Evolutionary conservation across 345 rosid species (phyloP).

Genomic region (Eutrema japonicum): DNA sequence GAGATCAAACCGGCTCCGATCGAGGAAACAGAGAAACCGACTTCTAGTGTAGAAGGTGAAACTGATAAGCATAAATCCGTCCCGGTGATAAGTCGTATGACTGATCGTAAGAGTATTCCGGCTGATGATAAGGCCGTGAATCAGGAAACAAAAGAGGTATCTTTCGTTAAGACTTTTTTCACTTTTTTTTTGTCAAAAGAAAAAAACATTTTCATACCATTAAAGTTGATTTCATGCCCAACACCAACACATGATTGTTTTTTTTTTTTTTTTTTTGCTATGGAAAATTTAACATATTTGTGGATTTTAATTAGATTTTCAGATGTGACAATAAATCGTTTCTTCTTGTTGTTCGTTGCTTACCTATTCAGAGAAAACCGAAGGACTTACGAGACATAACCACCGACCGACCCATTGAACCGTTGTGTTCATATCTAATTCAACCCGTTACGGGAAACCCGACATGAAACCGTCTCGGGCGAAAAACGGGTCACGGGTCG

Average conservation of each 20-base stretch:
- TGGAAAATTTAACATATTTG: background rate
- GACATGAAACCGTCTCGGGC: conserved; percentile 39
- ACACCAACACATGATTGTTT: background rate
- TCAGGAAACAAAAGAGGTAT: conserved; percentile 36
- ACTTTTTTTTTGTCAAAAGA: background rate
- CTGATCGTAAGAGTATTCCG: conserved; percentile 37
- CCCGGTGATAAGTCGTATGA: conserved; percentile 34
- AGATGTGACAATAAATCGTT: background rate
- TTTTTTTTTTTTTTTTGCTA: background rate
- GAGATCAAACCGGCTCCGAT: conserved; percentile 53
- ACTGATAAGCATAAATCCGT: conserved; percentile 30
- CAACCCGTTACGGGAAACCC: conserved; percentile 34
- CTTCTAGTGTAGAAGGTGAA: background rate
- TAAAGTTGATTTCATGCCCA: background rate
- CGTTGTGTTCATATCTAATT: conserved; percentile 28
- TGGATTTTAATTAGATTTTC: background rate
- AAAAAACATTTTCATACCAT: background rate
- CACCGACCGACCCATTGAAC: conserved; percentile 38
- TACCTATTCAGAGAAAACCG: conserved; percentile 40
- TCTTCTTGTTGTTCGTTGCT: background rate
- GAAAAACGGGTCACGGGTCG: conserved; percentile 42
- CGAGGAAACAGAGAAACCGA: conserved; percentile 36
- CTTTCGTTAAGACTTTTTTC: background rate
- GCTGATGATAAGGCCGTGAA: conserved; percentile 24
- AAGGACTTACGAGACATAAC: conserved; percentile 31